Conservation (phyloP, 352 stramenopile species). For the Globisporangium carolinianum region DNA sequence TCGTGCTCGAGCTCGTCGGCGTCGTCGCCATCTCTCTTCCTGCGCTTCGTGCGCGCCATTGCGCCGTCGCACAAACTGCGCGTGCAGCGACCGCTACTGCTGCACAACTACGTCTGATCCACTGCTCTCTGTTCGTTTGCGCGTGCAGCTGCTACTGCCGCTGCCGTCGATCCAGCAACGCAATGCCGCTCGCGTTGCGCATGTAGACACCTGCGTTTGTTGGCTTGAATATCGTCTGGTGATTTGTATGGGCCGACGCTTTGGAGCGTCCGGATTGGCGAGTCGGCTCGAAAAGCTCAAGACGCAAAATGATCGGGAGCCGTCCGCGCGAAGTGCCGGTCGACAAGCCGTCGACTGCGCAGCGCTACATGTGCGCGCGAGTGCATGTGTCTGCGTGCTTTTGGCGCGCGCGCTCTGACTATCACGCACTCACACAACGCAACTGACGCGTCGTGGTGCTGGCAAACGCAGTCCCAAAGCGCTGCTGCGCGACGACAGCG, state of each 20-base stretch:
- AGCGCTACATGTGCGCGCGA: conserved; percentile 39
- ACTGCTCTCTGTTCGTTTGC: too few relatives aligned
- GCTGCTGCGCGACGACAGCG: conserved; percentile 22
- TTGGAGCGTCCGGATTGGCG: too few relatives aligned
- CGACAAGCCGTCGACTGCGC: conserved; percentile 42
- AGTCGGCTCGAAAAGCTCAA: too few relatives aligned
- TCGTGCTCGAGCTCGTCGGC: conserved; percentile 62
- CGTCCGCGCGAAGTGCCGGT: conserved; percentile 49
- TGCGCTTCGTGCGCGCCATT: conserved; percentile 19
- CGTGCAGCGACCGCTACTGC: too few relatives aligned
- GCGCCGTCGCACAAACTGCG: neutral
- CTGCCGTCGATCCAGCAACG: too few relatives aligned
- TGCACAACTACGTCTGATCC: too few relatives aligned
- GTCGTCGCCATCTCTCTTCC: conserved; percentile 10
- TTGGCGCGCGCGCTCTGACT: neutral
- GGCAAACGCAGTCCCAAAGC: conserved; percentile 13
- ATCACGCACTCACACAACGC: neutral
- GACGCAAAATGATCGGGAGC: conserved; percentile 3
- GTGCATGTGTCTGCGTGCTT: neutral
- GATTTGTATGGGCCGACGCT: too few relatives aligned
- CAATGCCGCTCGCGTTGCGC: too few relatives aligned
- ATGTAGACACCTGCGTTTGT: too few relatives aligned
- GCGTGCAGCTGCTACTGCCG: too few relatives aligned
- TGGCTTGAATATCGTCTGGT: too few relatives aligned
- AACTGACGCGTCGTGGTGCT: neutral